These are phyloP conservation scores for Aspergillus sp. DNA, from an alignment of 2,329 filamentous ascomycete genomes.

Conservation along the genomic window DNA sequence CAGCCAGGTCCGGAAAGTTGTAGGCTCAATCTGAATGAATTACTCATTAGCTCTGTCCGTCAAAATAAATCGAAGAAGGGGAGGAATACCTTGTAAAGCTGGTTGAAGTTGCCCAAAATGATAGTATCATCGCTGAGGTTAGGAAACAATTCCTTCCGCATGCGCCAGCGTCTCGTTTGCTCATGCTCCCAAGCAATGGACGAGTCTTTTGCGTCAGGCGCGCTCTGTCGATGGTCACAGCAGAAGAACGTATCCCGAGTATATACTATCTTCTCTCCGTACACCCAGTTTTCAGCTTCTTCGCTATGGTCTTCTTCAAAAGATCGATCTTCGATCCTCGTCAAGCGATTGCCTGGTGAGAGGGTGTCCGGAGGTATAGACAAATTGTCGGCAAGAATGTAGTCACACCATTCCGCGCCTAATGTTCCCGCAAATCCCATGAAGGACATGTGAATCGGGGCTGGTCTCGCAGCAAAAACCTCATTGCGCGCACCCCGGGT, in stretches of 20 bases:
- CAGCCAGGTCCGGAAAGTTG: conserved; percentile 92
- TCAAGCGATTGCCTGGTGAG: conserved; percentile 73
- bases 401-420: conserved; percentile 98
- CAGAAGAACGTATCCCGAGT: conserved; percentile 96
- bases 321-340: conserved; percentile 68
- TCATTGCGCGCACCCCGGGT: conserved; percentile 96
- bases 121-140: conserved; percentile 76
- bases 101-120: conserved; percentile 97
- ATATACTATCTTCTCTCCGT: conserved; percentile 95
- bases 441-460: conserved; percentile 98
- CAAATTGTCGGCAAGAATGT: conserved; percentile 84
- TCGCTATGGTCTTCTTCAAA: conserved; percentile 66
- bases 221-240: conserved; percentile 92
- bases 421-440: conserved; percentile 98
- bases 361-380: conserved; percentile 82
- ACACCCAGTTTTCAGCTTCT: conserved; percentile 80
- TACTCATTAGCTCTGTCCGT: neutral
- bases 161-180: conserved; percentile 77
- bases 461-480: conserved; percentile 90
- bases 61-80: neutral
- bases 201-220: conserved; percentile 67
- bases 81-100: conserved; percentile 81
- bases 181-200: conserved; percentile 79
- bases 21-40: conserved; percentile 78
- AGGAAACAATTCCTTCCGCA: conserved; percentile 92